A percentile compares a stretch with the other conserved stretches of the same genome.
Evolutionary conservation across 2,329 filamentous ascomycete genomes (phyloP).

Genomic region (Aspergillus aculeatinus): DNA sequence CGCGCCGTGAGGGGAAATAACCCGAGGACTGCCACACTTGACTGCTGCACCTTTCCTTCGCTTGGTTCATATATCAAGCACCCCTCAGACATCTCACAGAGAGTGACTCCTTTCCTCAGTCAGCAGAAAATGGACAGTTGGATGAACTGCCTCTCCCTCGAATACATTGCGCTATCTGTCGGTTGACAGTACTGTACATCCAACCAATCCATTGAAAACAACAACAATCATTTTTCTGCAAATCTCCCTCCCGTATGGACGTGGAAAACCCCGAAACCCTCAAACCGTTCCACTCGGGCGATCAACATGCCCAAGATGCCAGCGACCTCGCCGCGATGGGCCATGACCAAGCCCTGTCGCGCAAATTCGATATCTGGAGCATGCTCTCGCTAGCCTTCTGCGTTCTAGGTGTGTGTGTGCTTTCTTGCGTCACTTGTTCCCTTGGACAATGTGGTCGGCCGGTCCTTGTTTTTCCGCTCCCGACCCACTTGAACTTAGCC

Average conservation of each 20-base stretch:
- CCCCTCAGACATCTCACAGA: neutral
- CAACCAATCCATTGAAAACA: too few relatives aligned
- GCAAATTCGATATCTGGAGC: constrained; percentile 56
- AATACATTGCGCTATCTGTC: constrained; percentile 23
- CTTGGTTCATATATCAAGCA: constrained; percentile 4
- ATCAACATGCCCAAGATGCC: constrained; percentile 42
- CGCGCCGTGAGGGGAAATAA: constrained; percentile 5
- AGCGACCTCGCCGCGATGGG: constrained; percentile 43
- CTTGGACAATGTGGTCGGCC: neutral
- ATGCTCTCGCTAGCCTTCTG: constrained; percentile 60
- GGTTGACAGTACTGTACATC: constrained; percentile 18
- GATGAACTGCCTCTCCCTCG: constrained; percentile 14
- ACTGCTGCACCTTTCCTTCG: neutral
- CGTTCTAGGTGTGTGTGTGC: constrained; percentile 44
- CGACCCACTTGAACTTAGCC: neutral
- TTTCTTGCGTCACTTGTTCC: neutral
- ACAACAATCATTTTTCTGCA: neutral
- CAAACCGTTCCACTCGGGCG: constrained; percentile 31
- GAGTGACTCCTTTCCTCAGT: neutral
- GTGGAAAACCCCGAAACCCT: constrained; percentile 27
- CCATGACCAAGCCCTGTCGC: constrained; percentile 44
- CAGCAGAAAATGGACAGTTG: constrained; percentile 29
- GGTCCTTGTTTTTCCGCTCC: neutral
- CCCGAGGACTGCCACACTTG: neutral
- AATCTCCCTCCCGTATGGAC: constrained; percentile 25